Base-by-base conservation (phyloP, 2,329 filamentous ascomycete genomes). In the Nigrospora osmanthi region DNA sequence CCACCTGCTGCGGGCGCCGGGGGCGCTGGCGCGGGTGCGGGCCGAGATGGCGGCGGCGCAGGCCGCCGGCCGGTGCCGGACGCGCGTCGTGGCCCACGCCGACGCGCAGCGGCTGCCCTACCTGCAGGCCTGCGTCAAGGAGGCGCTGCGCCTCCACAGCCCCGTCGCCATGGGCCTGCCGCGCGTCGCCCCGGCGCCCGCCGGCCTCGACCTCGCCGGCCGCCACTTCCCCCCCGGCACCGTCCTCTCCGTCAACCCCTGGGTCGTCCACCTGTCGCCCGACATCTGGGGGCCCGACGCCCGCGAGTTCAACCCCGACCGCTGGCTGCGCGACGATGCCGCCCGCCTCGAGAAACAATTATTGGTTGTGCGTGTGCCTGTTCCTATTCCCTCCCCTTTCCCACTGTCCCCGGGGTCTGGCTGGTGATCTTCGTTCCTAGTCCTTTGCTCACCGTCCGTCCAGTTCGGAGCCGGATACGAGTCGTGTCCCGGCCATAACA, bases 81-180 rank as follows among this genome's bases (percentile, higher is more conserved):
- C 43, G 31, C 23, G 40, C 28, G 19, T 45, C 14, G 35, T 53
- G 10, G 42, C 50, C 15, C 49, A 44, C 14, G 45, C 47, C 30
- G 51, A 54, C 19, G 44, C 54, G 3, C 43, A 49, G 37, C 40
- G 48, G 19, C 45, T 58, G 12, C 53, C 54, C 1, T 59, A 54
- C 44, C 45, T 59, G 36, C 46, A 51, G 16, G 57, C 57, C 19
- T 56, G 53, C 40, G 46, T 57, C 28, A 55, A 55, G 45, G 57
- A 60, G 35, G 37, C 49, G 9, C 44, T 60, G 31, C 47, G 57
- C 16, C 23, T 59, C 32, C 47, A 49, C 33, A 49, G 52, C 1
- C 48, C 55, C 9, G 53, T 47, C 14, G 14, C 36, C 17, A 40
- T 46, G 42, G 39, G 43, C 11, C 37, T 51, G 9, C 44, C 49